A percentile compares a stretch with the other conserved stretches of the same genome.
phyloP scores from a whole-genome alignment of 1,284 basidiomycete species.

The Leccinum huronense region DNA sequence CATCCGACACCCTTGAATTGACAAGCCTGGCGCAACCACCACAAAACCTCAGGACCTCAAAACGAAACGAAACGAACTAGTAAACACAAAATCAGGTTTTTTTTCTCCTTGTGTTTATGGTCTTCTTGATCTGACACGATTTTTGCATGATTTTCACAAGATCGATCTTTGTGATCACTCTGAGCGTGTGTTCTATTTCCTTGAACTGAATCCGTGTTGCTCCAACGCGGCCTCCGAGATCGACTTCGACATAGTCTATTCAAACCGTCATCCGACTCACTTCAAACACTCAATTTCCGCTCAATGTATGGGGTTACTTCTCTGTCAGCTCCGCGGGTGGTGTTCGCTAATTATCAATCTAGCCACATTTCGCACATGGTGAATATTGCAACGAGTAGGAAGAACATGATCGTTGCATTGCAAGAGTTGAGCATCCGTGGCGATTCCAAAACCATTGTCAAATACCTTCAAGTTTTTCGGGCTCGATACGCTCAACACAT shows the following conservation, averaged over 20 bases:
- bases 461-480: conserved; percentile 98
- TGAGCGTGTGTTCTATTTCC: conserved; percentile 94
- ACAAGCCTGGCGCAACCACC: too few relatives aligned
- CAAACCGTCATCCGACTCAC: conserved; percentile 95
- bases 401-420: conserved; percentile 99
- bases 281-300: conserved; percentile 99
- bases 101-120: too few relatives aligned
- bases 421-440: conserved; percentile 99
- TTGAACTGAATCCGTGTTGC: conserved; percentile 98
- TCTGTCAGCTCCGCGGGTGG: conserved; percentile 95
- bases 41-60: too few relatives aligned
- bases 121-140: too few relatives aligned
- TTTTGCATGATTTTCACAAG: conserved; percentile 38
- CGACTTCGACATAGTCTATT: conserved; percentile 97
- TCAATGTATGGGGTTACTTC: conserved; percentile 99
- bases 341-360: conserved; percentile 96
- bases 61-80: too few relatives aligned
- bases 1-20: too few relatives aligned
- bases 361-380: conserved; percentile 99
- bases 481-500: conserved; percentile 95
- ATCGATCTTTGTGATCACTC: conserved; percentile 87
- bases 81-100: too few relatives aligned
- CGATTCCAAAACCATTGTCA: conserved; percentile 98
- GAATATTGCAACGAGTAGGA: conserved; percentile 89
- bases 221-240: conserved; percentile 87